Percentiles rank a stretch among this genome's conserved stretches.
phyloP scores from a whole-genome alignment of 345 rosid species.

The Aurinia saxatilis region DNA sequence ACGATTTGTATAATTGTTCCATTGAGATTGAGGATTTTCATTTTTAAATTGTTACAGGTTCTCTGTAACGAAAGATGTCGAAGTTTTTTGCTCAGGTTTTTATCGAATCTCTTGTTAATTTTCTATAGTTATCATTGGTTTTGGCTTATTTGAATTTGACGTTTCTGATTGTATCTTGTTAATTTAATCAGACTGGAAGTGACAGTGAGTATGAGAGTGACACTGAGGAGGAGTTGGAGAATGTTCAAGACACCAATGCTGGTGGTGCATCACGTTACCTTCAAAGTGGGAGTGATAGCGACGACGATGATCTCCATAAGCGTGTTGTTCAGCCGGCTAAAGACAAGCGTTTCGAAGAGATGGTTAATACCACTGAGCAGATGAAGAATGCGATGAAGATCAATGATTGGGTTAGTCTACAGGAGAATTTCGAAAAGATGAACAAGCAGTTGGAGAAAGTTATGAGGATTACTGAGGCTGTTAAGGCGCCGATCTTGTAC shows the following conservation, averaged over 20 bases:
- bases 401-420: constrained; percentile 90
- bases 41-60: not conserved
- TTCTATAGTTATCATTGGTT: too few relatives aligned
- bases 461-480: constrained; percentile 77
- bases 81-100: constrained; percentile 69
- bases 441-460: constrained; percentile 97
- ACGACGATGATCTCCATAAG: constrained; percentile 55
- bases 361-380: constrained; percentile 61
- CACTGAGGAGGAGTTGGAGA: constrained; percentile 39
- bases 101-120: not conserved
- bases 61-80: constrained; percentile 43
- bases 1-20: not conserved
- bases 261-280: constrained; percentile 43
- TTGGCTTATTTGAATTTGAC: too few relatives aligned
- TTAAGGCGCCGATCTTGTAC: constrained; percentile 57
- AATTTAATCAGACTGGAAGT: constrained; percentile 46
- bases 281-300: constrained; percentile 54
- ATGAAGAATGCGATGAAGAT: constrained; percentile 95
- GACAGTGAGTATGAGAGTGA: constrained; percentile 65
- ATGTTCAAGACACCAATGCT: constrained; percentile 29
- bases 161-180: not conserved
- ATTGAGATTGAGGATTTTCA: not conserved
- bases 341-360: constrained; percentile 88
- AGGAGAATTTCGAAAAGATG: constrained; percentile 79
- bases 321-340: constrained; percentile 80